These are phyloP conservation scores for Penicillium desertorum DNA, from an alignment of 495 filamentous ascomycete genomes.

Conservation along the genomic window DNA sequence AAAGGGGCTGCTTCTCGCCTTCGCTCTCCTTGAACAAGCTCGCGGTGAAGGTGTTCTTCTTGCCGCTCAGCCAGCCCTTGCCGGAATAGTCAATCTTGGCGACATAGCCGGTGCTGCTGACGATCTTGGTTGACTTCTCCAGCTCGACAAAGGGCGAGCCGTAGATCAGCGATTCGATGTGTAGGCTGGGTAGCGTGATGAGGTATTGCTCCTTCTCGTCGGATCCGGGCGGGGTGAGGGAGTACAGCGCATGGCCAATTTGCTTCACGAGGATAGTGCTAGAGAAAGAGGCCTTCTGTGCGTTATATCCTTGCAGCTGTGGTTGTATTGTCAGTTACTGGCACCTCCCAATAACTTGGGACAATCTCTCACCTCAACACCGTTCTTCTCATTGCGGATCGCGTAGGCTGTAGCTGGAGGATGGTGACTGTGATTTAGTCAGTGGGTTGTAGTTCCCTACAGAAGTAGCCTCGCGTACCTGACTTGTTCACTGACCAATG, in stretches of 20 bases:
- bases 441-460: background rate
- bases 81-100: slow-evolving; percentile 90
- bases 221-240: slow-evolving; percentile 61
- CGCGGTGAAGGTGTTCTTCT: slow-evolving; percentile 90
- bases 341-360: background rate
- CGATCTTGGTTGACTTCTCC: slow-evolving; percentile 77
- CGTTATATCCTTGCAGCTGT: slow-evolving; percentile 89
- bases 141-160: slow-evolving; percentile 91
- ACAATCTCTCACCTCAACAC: slow-evolving; percentile 57
- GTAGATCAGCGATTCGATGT: slow-evolving; percentile 92
- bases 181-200: slow-evolving; percentile 87
- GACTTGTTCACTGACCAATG: slow-evolving; percentile 77
- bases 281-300: slow-evolving; percentile 93
- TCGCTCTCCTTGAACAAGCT: slow-evolving; percentile 67
- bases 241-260: slow-evolving; percentile 88
- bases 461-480: slow-evolving; percentile 49
- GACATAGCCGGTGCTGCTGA: slow-evolving; percentile 82
- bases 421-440: slow-evolving; percentile 67
- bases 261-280: slow-evolving; percentile 94
- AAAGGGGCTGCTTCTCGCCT: slow-evolving; percentile 78
- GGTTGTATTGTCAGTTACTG: slow-evolving; percentile 3
- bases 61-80: slow-evolving; percentile 90
- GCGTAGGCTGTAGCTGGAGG: slow-evolving; percentile 96
- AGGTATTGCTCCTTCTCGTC: slow-evolving; percentile 70
- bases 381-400: slow-evolving; percentile 81